A percentile compares a stretch with the other conserved stretches of the same genome.
phyloP scores from a whole-genome alignment of 306 rosid species.

The Oxytropis ochrocephala region DNA sequence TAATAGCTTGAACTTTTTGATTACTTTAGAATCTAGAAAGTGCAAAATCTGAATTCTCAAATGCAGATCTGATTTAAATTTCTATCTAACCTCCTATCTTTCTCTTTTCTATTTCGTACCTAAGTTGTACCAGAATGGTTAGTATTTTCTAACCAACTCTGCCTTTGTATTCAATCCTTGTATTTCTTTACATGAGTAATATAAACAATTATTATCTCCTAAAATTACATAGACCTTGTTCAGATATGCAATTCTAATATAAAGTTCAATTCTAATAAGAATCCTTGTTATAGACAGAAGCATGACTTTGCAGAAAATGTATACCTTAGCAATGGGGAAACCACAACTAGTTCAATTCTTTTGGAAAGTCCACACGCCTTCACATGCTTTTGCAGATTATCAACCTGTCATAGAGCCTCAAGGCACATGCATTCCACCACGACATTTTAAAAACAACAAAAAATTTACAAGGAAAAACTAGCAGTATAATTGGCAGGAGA shows the following conservation, averaged over 20 bases:
- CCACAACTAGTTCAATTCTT: constrained; percentile 60
- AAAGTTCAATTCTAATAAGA: too few species aligned
- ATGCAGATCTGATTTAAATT: neutral
- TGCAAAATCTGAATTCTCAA: neutral
- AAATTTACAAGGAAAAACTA: neutral
- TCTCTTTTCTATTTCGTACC: neutral
- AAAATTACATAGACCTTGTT: neutral
- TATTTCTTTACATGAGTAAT: neutral
- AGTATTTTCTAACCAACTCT: neutral
- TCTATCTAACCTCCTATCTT: neutral
- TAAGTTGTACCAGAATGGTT: neutral
- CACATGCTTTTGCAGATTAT: constrained; percentile 64
- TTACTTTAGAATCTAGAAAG: neutral
- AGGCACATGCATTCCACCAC: neutral
- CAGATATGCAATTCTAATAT: constrained; percentile 3
- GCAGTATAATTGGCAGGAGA: neutral
- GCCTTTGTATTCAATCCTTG: neutral
- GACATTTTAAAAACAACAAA: neutral
- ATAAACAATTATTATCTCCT: neutral
- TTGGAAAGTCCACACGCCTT: constrained; percentile 49
- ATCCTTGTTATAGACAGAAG: too few species aligned
- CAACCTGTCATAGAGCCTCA: constrained; percentile 44
- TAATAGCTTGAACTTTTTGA: neutral
- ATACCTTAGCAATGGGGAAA: constrained; percentile 84
- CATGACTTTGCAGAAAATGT: neutral